These are phyloP conservation scores for Corchorus capsularis DNA, from an alignment of 345 rosid species.

Conservation along the genomic window DNA sequence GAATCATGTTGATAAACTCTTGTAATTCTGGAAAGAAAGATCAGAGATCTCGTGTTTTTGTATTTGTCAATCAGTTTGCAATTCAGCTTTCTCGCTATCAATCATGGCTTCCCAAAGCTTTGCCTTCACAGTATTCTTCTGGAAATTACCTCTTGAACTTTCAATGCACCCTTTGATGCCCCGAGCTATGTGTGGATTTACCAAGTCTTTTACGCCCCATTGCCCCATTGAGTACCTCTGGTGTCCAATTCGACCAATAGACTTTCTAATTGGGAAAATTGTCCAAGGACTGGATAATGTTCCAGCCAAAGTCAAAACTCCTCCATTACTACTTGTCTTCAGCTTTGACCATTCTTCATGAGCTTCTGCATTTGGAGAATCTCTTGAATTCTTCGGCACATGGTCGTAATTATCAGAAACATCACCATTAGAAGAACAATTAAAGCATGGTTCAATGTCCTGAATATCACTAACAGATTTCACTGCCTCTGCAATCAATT, in stretches of 20 bases:
- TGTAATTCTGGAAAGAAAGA: too few relatives aligned
- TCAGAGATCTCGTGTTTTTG: too few relatives aligned
- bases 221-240: slow-evolving; percentile 1
- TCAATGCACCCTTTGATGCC: slow-evolving; percentile 30
- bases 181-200: slow-evolving; percentile 28
- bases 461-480: slow-evolving; percentile 32
- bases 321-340: slow-evolving; percentile 17
- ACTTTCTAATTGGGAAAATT: slow-evolving; percentile 11
- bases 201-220: background rate
- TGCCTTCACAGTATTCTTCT: slow-evolving; percentile 23
- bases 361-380: slow-evolving; percentile 9
- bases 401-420: slow-evolving; percentile 19
- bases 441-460: slow-evolving; percentile 18
- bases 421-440: slow-evolving; percentile 3
- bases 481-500: slow-evolving; percentile 32
- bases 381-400: slow-evolving; percentile 7
- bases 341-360: slow-evolving; percentile 10
- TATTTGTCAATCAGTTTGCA: background rate
- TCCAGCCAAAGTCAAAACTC: slow-evolving; percentile 5
- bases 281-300: background rate
- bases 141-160: slow-evolving; percentile 22
- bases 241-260: background rate
- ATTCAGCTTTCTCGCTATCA: slow-evolving; percentile 24
- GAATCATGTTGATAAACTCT: too few relatives aligned
- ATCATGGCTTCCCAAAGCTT: slow-evolving; percentile 26